phyloP scores from a whole-genome alignment of 108 stramenopile species.

The Aurantiochytrium sp. region DNA sequence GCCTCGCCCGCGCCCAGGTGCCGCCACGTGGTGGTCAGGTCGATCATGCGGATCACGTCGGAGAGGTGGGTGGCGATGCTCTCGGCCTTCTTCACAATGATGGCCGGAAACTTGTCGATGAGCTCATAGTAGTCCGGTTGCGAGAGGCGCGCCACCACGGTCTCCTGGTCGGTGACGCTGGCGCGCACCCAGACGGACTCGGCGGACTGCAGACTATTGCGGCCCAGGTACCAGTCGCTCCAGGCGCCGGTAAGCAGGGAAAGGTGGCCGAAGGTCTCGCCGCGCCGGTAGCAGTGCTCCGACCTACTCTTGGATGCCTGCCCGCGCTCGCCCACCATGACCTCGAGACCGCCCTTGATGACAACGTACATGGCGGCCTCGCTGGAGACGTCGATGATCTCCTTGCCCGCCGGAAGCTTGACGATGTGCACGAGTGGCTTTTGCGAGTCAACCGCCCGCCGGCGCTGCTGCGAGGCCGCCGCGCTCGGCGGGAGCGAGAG shows the following conservation, averaged over 20 bases:
- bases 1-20: neutral
- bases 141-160: neutral
- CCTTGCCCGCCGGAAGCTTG: neutral
- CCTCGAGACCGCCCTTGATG: neutral
- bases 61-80: neutral
- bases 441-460: neutral
- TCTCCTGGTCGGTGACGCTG: neutral
- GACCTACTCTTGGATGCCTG: neutral
- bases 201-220: neutral
- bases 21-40: neutral
- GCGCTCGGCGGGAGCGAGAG: neutral
- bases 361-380: conserved; percentile 12
- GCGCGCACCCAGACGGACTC: neutral
- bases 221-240: neutral
- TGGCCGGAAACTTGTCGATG: neutral
- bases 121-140: conserved; percentile 7
- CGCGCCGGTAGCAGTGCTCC: neutral
- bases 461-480: neutral
- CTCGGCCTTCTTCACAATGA: neutral
- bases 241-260: conserved; percentile 17
- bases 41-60: conserved; percentile 6
- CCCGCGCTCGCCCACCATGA: neutral
- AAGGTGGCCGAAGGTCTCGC: neutral
- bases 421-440: neutral
- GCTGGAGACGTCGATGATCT: neutral